A percentile compares a stretch with the other conserved stretches of the same genome.
These are phyloP conservation scores for Zalerion maritima DNA, from an alignment of 495 filamentous ascomycete genomes.

Conservation along the genomic window DNA sequence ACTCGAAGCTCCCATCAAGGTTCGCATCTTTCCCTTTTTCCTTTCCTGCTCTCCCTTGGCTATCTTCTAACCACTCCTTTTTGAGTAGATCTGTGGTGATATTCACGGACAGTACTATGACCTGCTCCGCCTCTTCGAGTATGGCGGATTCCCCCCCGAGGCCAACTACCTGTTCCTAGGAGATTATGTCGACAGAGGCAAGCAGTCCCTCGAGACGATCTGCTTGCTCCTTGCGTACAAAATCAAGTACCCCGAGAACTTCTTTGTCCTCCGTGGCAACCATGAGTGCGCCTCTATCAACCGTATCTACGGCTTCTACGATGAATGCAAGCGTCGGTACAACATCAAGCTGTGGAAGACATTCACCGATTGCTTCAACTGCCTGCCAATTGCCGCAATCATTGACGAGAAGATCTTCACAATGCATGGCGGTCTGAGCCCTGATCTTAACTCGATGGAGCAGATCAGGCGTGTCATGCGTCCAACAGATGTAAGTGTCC, in stretches of 20 bases:
- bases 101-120: conserved; percentile 99
- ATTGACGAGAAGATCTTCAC: conserved; percentile 99
- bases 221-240: conserved; percentile 97
- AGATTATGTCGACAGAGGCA: conserved; percentile 97
- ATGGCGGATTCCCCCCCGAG: conserved; percentile 95
- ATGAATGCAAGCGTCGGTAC: conserved; percentile 97
- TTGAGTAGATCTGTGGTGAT: conserved; percentile 83
- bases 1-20: conserved; percentile 98
- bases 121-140: conserved; percentile 92
- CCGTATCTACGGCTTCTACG: conserved; percentile 99
- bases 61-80: conserved; percentile 12
- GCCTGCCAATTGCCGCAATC: conserved; percentile 96
- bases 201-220: conserved; percentile 98
- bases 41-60: conserved; percentile 2
- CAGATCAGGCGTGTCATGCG: conserved; percentile 98
- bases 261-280: conserved; percentile 97
- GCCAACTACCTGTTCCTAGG: conserved; percentile 99
- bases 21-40: conserved; percentile 24
- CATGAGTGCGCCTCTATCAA: conserved; percentile 99
- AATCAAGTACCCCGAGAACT: conserved; percentile 99
- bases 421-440: conserved; percentile 96
- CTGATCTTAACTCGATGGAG: conserved; percentile 98
- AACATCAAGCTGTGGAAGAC: conserved; percentile 99
- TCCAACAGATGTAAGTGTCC: conserved; percentile 78
- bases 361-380: conserved; percentile 99